phyloP scores from a whole-genome alignment of 2,329 filamentous ascomycete species.

The Fusarium sp. region DNA sequence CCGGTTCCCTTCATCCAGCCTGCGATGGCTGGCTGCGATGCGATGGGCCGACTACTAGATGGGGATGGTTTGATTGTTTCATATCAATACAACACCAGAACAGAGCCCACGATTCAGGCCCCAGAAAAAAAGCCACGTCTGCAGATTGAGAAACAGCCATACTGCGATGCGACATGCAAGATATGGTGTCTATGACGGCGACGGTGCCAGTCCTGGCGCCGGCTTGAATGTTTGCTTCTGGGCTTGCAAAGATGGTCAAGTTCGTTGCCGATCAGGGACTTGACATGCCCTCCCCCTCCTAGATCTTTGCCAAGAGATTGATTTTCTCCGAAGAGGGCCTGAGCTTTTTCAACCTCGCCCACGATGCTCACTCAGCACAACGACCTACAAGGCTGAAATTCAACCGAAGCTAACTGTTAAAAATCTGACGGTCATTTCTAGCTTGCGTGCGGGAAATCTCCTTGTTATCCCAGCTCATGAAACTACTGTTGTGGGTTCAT shows the following conservation, averaged over 20 bases:
- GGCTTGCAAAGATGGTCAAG: constrained; percentile 4
- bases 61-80: constrained; percentile 7
- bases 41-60: constrained; percentile 27
- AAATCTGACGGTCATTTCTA: constrained; percentile 17
- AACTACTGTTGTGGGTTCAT: constrained; percentile 36
- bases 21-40: background rate
- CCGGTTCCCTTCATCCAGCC: constrained; percentile 36
- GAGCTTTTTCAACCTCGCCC: constrained; percentile 19
- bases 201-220: background rate
- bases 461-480: constrained; percentile 16
- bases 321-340: constrained; percentile 40
- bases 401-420: background rate
- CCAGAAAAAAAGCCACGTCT: constrained; percentile 23
- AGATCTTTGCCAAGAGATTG: constrained; percentile 45
- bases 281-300: constrained; percentile 31
- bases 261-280: constrained; percentile 47
- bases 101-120: constrained; percentile 9
- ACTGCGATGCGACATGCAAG: constrained; percentile 26
- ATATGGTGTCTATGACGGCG: constrained; percentile 27
- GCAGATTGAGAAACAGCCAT: constrained; percentile 20
- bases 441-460: constrained; percentile 10
- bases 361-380: background rate
- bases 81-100: constrained; percentile 6
- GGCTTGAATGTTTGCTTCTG: background rate
- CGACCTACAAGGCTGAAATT: constrained; percentile 11